Percentiles rank a stretch among this genome's conserved stretches.
phyloP scores from a whole-genome alignment of 2,329 filamentous ascomycete genomes.

The Leptographium procerum region DNA sequence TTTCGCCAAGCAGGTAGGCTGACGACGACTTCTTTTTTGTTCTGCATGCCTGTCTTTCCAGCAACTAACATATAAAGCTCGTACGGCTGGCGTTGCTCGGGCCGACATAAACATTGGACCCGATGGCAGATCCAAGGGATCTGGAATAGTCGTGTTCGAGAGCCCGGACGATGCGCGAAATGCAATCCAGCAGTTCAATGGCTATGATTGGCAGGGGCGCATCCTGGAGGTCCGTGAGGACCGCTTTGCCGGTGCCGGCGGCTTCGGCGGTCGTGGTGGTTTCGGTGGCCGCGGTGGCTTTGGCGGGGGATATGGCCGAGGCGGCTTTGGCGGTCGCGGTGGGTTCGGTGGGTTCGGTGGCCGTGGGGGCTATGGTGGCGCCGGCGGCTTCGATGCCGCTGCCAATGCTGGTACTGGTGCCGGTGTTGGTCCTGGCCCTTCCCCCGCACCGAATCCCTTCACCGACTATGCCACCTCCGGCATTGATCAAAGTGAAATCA shows the following conservation, averaged over 20 bases:
- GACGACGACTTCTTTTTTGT: background rate
- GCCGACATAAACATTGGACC: slow-evolving; percentile 90
- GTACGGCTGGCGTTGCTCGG: slow-evolving; percentile 72
- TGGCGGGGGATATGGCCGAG: slow-evolving; percentile 34
- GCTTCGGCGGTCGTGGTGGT: slow-evolving; percentile 45
- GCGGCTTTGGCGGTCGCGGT: slow-evolving; percentile 32
- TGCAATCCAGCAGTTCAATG: slow-evolving; percentile 95
- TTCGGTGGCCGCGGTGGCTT: slow-evolving; percentile 46
- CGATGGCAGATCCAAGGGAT: slow-evolving; percentile 89
- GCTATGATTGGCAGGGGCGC: slow-evolving; percentile 96
- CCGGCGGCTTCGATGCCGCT: slow-evolving; percentile 25
- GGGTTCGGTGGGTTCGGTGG: slow-evolving; percentile 35
- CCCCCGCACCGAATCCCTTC: slow-evolving; percentile 63
- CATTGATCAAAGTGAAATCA: slow-evolving; percentile 69
- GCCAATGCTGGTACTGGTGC: slow-evolving; percentile 28
- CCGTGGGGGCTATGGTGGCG: slow-evolving; percentile 27
- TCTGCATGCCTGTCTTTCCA: background rate
- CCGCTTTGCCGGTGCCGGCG: slow-evolving; percentile 61
- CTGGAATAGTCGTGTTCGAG: slow-evolving; percentile 94
- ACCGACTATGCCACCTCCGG: slow-evolving; percentile 85
- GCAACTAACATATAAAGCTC: slow-evolving; percentile 27
- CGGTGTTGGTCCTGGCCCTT: slow-evolving; percentile 20
- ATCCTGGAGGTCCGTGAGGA: slow-evolving; percentile 91
- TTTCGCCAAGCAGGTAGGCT: slow-evolving; percentile 91
- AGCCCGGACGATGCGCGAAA: slow-evolving; percentile 88